Base-by-base conservation (phyloP, 176 grass and related monocot genomes). In the Saccharum spontaneum region DNA sequence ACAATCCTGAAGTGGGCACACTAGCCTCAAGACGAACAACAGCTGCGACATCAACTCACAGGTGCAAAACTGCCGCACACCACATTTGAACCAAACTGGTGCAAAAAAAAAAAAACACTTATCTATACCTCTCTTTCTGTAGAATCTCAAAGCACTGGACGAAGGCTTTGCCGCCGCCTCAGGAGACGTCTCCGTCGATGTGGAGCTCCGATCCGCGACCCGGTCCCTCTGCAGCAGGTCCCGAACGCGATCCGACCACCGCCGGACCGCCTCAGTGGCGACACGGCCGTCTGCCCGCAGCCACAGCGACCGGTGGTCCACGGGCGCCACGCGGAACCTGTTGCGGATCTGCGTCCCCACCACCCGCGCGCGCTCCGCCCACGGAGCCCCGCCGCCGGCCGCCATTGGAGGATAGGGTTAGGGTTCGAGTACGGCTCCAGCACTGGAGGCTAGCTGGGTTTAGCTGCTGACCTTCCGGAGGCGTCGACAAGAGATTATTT, bases 331-430 rank as follows among this genome's bases (percentile, higher is more conserved):
- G 18, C 93, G 93, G 86, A 98, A 90, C 64, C 91, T 89, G 86
- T 90, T 89, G 68, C 96, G 96, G 86, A 98, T 94, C 68, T 85
- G 91, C 64, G 75, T 7, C 75, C 90, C 91, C 24, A 98, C 89
- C 59, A 72, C 88, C 40, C 91, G 84, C 6, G 86, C 89, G 15
- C 88, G 77, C 63, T 98, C 93, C 69, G 77, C 83, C 96, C 96
- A 98, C 62, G 87, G 91, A 34, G 77, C 76, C 18, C 79, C 87
- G 37, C 88, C 71, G 65, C 90, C 76, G n/a, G 78, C 90, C 71
- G 89, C 90, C 88, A 95, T 88, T 89, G 82, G n/a, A 4, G 45
- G 3, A 37, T 81, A 28, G 61, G 67, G 48, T 50, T 87, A 89
- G 40, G 77, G 52, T 82, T 71, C 11, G 54, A 28, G 17, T 67